Evolutionary conservation across 179 eudicot species (phyloP).

Genomic region (Patellifolia procumbens): DNA sequence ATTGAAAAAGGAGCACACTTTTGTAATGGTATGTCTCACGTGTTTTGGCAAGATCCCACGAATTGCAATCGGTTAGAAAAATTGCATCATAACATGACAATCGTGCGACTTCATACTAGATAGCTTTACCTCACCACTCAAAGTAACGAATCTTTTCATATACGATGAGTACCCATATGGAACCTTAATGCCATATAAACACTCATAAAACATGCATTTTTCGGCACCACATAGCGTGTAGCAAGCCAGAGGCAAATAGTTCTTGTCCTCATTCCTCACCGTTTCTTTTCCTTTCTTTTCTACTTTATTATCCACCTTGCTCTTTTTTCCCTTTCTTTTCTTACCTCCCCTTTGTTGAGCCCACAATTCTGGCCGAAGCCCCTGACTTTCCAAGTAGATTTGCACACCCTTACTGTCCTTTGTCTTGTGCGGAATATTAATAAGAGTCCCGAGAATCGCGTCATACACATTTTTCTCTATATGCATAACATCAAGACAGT

Average conservation of each 20-base stretch:
- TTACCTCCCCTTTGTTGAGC: not conserved
- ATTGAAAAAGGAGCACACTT: no score
- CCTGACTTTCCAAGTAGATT: not conserved
- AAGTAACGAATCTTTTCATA: not conserved
- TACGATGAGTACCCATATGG: not conserved
- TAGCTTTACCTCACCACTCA: slow-evolving; percentile 1
- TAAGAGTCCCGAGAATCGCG: not conserved
- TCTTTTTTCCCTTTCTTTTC: not conserved
- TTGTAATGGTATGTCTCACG: not conserved
- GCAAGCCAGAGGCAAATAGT: slow-evolving; percentile 6
- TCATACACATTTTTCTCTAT: no score
- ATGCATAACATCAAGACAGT: no score
- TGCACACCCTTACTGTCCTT: slow-evolving; percentile 1
- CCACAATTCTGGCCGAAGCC: not conserved
- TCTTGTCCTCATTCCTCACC: not conserved
- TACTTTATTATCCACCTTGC: no score
- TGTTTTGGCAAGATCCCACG: not conserved
- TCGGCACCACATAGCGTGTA: slow-evolving; percentile 7
- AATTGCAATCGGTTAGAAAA: not conserved
- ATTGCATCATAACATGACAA: slow-evolving; percentile 16
- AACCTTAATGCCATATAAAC: not conserved
- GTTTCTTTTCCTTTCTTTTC: not conserved
- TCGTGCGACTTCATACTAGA: slow-evolving; percentile 12
- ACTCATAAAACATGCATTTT: not conserved
- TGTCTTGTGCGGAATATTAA: slow-evolving; percentile 4